Evolutionary conservation across 805 yeast species (phyloP).

Genomic region (Cyberlindnera saturnus): DNA sequence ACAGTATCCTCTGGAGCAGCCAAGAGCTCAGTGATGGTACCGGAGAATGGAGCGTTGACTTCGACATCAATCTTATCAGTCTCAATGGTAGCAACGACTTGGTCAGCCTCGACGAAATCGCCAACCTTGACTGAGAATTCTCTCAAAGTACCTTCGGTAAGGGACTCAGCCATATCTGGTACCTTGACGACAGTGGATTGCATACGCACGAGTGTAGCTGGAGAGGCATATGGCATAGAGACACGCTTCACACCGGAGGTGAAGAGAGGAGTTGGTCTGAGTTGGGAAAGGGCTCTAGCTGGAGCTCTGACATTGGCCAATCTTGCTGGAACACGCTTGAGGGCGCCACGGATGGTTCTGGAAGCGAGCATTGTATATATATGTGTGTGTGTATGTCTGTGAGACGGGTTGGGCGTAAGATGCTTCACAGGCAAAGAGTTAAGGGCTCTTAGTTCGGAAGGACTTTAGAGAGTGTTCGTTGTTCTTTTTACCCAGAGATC

Average conservation of each 20-base stretch:
- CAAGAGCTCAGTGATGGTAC: conserved; percentile 79
- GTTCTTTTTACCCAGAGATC: too few relatives aligned
- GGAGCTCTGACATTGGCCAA: conserved; percentile 3
- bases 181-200: conserved; percentile 65
- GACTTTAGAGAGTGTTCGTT: too few relatives aligned
- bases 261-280: conserved; percentile 1
- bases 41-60: conserved; percentile 90
- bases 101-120: conserved; percentile 81
- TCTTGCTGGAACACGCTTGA: conserved; percentile 1
- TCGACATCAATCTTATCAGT: conserved; percentile 98
- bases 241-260: conserved; percentile 3
- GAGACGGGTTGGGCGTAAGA: not conserved
- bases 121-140: conserved; percentile 71
- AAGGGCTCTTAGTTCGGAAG: not conserved
- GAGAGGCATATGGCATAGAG: conserved; percentile 6
- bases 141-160: conserved; percentile 91
- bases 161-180: conserved; percentile 98
- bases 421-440: not conserved
- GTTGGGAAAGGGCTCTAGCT: conserved; percentile 6
- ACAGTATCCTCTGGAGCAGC: conserved; percentile 89
- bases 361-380: conserved; percentile 12
- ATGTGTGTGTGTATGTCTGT: not conserved
- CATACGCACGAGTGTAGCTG: conserved; percentile 22
- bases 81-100: conserved; percentile 92
- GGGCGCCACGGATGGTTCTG: conserved; percentile 9